Percentiles rank a stretch among this genome's conserved stretches.
Evolutionary conservation across 495 filamentous ascomycete species (phyloP).

Genomic region (Penicillium samsonianum): DNA sequence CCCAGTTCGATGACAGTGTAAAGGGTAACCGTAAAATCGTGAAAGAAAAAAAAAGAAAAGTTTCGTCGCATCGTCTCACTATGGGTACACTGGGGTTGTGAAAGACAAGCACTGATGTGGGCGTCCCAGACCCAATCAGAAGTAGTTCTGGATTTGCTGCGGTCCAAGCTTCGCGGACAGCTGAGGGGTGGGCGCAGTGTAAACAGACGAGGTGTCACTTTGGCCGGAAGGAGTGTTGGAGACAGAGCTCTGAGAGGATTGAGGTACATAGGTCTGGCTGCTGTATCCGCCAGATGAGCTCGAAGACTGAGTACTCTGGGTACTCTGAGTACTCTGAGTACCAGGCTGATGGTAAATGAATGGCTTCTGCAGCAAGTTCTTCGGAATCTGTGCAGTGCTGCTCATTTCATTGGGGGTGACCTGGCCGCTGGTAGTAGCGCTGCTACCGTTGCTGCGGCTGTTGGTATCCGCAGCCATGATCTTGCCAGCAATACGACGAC

Average conservation of each 20-base stretch:
- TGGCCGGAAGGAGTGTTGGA: slow-evolving; percentile 36
- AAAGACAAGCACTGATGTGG: slow-evolving; percentile 21
- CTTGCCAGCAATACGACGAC: slow-evolving; percentile 87
- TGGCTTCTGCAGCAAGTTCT: slow-evolving; percentile 35
- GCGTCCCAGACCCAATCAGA: slow-evolving; percentile 24
- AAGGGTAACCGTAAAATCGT: slow-evolving; percentile 47
- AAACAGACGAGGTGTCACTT: slow-evolving; percentile 34
- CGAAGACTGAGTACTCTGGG: slow-evolving; percentile 27
- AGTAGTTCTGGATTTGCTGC: slow-evolving; percentile 39
- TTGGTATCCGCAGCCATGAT: slow-evolving; percentile 54
- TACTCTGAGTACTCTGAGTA: slow-evolving; percentile 30
- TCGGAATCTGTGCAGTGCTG: slow-evolving; percentile 34
- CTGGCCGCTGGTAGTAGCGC: slow-evolving; percentile 39
- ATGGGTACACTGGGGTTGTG: slow-evolving; percentile 44
- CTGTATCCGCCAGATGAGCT: slow-evolving; percentile 30
- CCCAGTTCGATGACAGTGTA: slow-evolving; percentile 38
- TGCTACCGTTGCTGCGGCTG: slow-evolving; percentile 38
- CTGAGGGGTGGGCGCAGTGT: slow-evolving; percentile 29
- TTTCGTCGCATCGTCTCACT: slow-evolving; percentile 49
- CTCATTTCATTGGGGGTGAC: slow-evolving; percentile 43
- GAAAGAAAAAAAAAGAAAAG: slow-evolving; percentile 20
- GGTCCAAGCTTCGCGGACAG: slow-evolving; percentile 29
- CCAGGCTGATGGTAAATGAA: slow-evolving; percentile 35
- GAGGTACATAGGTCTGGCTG: slow-evolving; percentile 30
- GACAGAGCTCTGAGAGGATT: slow-evolving; percentile 32